phyloP scores from a whole-genome alignment of 2,329 filamentous ascomycete species.

The Cladosporium sp. region DNA sequence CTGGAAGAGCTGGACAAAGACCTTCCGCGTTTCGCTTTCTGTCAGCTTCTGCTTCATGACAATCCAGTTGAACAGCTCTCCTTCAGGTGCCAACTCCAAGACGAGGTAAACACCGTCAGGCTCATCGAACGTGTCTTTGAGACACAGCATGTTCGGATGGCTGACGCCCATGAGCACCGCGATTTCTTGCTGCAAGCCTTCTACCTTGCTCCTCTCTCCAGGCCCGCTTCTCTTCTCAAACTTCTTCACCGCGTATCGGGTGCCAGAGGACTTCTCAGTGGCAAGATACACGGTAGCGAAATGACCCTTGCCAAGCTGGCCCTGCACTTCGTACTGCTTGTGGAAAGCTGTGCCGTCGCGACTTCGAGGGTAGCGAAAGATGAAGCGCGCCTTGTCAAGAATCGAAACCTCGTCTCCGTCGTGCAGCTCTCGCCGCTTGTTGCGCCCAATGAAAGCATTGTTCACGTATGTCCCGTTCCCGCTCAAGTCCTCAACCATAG shows the following conservation, averaged over 20 bases:
- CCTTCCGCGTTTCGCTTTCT: constrained; percentile 74
- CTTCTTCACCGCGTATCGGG: constrained; percentile 85
- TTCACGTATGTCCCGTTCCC: constrained; percentile 97
- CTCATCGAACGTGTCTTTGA: constrained; percentile 95
- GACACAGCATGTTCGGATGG: constrained; percentile 83
- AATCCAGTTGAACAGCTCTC: constrained; percentile 94
- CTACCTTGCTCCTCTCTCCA: constrained; percentile 75
- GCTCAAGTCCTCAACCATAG: constrained; percentile 85
- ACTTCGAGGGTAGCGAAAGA: constrained; percentile 81
- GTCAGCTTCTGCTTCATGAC: constrained; percentile 82
- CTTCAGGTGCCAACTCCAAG: constrained; percentile 82
- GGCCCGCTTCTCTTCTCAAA: constrained; percentile 81
- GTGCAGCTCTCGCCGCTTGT: constrained; percentile 80
- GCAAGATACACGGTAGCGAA: constrained; percentile 92
- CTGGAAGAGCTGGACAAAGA: constrained; percentile 88
- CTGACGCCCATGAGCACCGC: constrained; percentile 95
- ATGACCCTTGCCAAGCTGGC: constrained; percentile 88
- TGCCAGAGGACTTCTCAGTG: constrained; percentile 75
- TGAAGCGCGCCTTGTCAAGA: constrained; percentile 75
- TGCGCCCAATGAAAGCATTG: constrained; percentile 81
- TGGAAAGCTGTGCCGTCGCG: constrained; percentile 70
- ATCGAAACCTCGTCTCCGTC: constrained; percentile 90
- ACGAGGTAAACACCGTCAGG: constrained; percentile 84
- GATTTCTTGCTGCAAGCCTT: constrained; percentile 90
- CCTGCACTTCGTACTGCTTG: constrained; percentile 77